A percentile compares a stretch with the other conserved stretches of the same genome.
phyloP scores from a whole-genome alignment of 176 grass and related monocot genomes.

The Oryza nivara region DNA sequence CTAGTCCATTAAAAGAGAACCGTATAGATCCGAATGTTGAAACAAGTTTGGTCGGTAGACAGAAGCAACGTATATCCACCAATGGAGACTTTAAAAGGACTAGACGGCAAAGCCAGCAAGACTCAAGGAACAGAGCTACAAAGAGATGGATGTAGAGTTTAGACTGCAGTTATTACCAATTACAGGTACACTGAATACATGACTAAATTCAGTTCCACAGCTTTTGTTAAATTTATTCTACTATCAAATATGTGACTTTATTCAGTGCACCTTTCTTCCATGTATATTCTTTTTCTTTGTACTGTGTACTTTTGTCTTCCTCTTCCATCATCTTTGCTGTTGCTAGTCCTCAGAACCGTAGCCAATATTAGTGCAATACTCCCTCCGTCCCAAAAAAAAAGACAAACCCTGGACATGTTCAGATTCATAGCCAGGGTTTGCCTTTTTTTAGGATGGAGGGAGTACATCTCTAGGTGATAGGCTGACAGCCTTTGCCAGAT shows the following conservation, averaged over 20 bases:
- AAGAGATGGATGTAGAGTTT: constrained; percentile 69
- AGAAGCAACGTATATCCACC: constrained; percentile 45
- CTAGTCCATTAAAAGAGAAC: constrained; percentile 60
- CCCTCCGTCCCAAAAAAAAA: too few species aligned
- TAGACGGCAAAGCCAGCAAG: constrained; percentile 47
- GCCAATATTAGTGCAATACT: background rate
- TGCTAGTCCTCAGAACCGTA: background rate
- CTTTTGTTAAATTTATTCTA: background rate
- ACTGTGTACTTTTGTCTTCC: background rate
- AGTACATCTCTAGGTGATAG: background rate
- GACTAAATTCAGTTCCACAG: background rate
- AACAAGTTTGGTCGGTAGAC: constrained; percentile 43
- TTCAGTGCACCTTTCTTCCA: constrained; percentile 18
- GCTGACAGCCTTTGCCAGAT: background rate
- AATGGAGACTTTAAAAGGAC: constrained; percentile 72
- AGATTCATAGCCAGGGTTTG: too few species aligned
- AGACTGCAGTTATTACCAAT: constrained; percentile 22
- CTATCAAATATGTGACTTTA: background rate
- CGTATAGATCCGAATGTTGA: constrained; percentile 38
- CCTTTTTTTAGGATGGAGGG: too few species aligned
- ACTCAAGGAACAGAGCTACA: constrained; percentile 47
- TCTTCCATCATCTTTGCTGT: background rate
- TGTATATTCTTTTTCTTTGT: background rate
- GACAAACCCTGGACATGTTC: too few species aligned
- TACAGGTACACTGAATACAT: constrained; percentile 36